A percentile compares a stretch with the other conserved stretches of the same genome.
phyloP scores from a whole-genome alignment of 768 basidiomycete genomes.

The Tylopilus intermedius region DNA sequence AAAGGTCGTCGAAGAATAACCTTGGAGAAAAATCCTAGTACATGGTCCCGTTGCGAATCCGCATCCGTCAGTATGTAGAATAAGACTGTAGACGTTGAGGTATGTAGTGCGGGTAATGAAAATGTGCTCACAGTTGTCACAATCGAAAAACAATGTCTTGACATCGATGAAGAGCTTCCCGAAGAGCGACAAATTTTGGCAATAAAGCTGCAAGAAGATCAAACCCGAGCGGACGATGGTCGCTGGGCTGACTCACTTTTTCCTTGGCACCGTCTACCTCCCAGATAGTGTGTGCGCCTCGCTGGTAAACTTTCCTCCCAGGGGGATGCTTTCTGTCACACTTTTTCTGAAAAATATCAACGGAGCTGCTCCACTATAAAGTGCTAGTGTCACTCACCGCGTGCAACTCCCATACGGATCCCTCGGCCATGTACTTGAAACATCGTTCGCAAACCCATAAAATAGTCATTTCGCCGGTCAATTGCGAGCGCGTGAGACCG shows the following conservation, averaged over 20 bases:
- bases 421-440: slow-evolving; percentile 93
- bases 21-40: slow-evolving; percentile 71
- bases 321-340: slow-evolving; percentile 74
- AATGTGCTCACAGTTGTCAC: slow-evolving; percentile 67
- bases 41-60: slow-evolving; percentile 71
- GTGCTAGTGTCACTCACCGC: slow-evolving; percentile 40
- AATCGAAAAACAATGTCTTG: slow-evolving; percentile 91
- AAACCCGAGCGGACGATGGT: neutral
- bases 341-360: slow-evolving; percentile 40
- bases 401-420: slow-evolving; percentile 65
- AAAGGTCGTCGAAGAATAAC: slow-evolving; percentile 24
- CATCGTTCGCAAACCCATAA: slow-evolving; percentile 89
- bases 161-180: slow-evolving; percentile 99
- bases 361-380: neutral
- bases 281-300: slow-evolving; percentile 88
- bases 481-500: slow-evolving; percentile 47
- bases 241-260: slow-evolving; percentile 52
- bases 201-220: slow-evolving; percentile 65
- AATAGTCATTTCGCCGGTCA: slow-evolving; percentile 43
- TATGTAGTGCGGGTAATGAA: neutral
- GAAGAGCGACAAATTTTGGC: slow-evolving; percentile 92
- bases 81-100: slow-evolving; percentile 42
- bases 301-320: slow-evolving; percentile 84
- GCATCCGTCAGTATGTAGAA: slow-evolving; percentile 93
- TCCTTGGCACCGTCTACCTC: slow-evolving; percentile 88